Evolutionary conservation across 768 basidiomycete genomes (phyloP), one percentile per base, ranked within the genome.

Genomic region (Serendipita sp.): DNA sequence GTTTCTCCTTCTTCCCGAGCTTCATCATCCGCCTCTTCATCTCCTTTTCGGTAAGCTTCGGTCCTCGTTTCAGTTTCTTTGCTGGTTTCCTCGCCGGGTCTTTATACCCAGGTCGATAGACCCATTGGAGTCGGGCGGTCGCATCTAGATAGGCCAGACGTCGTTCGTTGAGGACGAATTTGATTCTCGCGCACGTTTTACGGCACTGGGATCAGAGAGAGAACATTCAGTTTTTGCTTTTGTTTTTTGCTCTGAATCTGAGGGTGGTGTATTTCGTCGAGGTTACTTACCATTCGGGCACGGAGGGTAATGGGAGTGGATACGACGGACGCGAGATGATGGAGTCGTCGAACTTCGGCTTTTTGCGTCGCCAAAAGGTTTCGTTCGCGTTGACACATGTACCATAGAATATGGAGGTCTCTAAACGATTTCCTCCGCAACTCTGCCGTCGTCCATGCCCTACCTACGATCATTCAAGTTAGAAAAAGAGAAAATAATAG

Each of bases 171-270:
- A 97, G 78, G 24, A 97, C 85, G 66, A 82, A 84, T 74, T 98
- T 98, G 74, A 98, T 92, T 18, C 91, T 85, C n/a, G 90, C 92
- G 92, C 96, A 95, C 18, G 90, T 86, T 78, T 93, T 95, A 24
- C 89, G 87, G 74, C 85, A 86, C 92, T 96, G 24, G 24, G 24
- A 24, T 24, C 24, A 24, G 24, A 24, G 24, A 24, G 24, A 24
- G 24, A 24, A 24, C 24, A 24, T 0, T 24, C 24, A 54, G 35
- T 13, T 44, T 65, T 65, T 37, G 66, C 62, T 64, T 66, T 18
- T 24, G 24, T 24, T 24, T 24, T 24, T 24, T 24, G 24, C 24
- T 24, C 24, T 24, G 24, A 24, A 24, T 24, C 24, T 24, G 56
- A 45, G 38, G 34, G 24, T 13, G n/a, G 64, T 41, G 3, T 8